These are phyloP conservation scores for Sporothrix dimorphospora DNA, from an alignment of 2,329 filamentous ascomycete species.

Conservation along the genomic window DNA sequence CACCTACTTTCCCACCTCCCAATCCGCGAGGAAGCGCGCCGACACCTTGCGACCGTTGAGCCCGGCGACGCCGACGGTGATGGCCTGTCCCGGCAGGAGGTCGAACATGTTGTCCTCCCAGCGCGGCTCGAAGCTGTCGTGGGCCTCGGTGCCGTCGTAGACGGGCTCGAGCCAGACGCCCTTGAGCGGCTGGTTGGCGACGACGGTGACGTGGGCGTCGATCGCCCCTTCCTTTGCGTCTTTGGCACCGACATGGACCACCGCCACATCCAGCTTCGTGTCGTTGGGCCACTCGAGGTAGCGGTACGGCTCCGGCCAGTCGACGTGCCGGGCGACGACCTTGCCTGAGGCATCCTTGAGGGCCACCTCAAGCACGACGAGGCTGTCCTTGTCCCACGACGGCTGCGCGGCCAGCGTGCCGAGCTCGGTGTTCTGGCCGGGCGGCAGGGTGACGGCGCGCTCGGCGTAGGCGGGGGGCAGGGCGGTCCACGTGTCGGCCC, in stretches of 20 bases:
- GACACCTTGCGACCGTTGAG: neutral
- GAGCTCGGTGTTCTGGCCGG: conserved; percentile 14
- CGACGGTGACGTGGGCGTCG: conserved; percentile 4
- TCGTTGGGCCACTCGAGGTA: conserved; percentile 60
- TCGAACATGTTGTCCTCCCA: conserved; percentile 29
- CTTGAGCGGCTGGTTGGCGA: conserved; percentile 14
- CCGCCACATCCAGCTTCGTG: too few species aligned
- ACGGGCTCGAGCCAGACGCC: conserved; percentile 25
- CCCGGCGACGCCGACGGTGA: conserved; percentile 9
- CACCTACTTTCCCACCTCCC: conserved; percentile 7
- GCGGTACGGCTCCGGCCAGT: conserved; percentile 74
- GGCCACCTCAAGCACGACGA: conserved; percentile 49
- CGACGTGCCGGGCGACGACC: conserved; percentile 64
- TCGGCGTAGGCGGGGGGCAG: neutral
- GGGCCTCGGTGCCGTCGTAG: conserved; percentile 18
- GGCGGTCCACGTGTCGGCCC: neutral
- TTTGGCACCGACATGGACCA: too few species aligned
- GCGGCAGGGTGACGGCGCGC: conserved; percentile 3
- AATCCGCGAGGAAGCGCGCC: conserved; percentile 15
- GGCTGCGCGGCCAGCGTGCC: neutral
- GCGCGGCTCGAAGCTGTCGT: neutral
- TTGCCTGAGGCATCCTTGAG: neutral
- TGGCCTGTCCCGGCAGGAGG: conserved; percentile 13
- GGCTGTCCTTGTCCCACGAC: conserved; percentile 43
- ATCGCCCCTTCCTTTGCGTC: neutral